Evolutionary conservation across 1,284 basidiomycete genomes (phyloP).

Genomic region (Ganoderma lucidum): DNA sequence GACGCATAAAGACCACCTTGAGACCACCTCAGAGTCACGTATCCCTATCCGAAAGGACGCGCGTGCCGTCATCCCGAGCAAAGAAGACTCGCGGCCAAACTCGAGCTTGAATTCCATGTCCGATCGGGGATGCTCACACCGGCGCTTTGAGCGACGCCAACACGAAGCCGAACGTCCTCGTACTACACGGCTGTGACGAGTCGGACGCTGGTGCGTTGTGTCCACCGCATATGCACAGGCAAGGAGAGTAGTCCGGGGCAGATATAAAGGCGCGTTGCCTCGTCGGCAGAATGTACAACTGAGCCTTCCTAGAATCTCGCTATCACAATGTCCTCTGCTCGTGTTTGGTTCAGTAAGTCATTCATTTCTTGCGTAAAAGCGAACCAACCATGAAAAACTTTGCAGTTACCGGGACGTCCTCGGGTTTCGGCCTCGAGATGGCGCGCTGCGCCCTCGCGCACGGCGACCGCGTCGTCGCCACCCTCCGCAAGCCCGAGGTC

Average conservation of each 20-base stretch:
- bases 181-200: background rate
- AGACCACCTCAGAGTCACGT: background rate
- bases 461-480: conserved; percentile 44
- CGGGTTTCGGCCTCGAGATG: conserved; percentile 42
- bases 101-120: background rate
- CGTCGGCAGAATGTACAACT: background rate
- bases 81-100: background rate
- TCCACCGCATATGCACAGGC: background rate
- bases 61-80: background rate
- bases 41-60: background rate
- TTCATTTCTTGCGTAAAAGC: background rate
- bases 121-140: background rate
- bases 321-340: conserved; percentile 15
- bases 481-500: conserved; percentile 40
- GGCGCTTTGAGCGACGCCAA: background rate
- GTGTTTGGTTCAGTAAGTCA: conserved; percentile 31
- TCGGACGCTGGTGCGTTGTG: background rate
- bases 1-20: background rate
- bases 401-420: conserved; percentile 44
- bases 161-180: background rate
- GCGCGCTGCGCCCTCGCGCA: conserved; percentile 35
- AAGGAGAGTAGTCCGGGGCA: background rate
- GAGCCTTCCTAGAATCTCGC: background rate
- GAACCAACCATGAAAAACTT: background rate
- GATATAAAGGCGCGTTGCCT: background rate